phyloP scores from a whole-genome alignment of 2,329 filamentous ascomycete genomes.

The Hymenoscyphus infarciens region DNA sequence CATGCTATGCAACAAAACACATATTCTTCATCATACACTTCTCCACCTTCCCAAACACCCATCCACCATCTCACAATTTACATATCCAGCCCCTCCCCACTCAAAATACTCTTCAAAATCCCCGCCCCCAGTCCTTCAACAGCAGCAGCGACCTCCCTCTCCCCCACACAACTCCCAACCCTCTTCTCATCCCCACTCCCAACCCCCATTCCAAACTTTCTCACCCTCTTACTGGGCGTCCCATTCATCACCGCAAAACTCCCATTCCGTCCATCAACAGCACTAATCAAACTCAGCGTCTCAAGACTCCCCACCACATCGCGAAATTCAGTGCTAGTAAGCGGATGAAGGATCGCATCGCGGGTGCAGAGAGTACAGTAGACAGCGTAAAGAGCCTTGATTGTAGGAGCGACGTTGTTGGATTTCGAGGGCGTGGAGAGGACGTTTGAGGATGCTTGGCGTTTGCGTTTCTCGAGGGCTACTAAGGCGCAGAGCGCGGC shows the following conservation, averaged over 20 bases:
- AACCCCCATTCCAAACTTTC: slow-evolving; percentile 47
- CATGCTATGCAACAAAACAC: neutral
- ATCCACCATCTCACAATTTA: neutral
- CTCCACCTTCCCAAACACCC: neutral
- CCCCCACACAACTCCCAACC: slow-evolving; percentile 74
- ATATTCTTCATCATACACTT: neutral
- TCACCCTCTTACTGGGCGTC: slow-evolving; percentile 68
- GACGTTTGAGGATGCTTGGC: slow-evolving; percentile 45
- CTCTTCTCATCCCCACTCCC: slow-evolving; percentile 68
- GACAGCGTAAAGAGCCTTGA: slow-evolving; percentile 79
- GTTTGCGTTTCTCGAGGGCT: slow-evolving; percentile 75
- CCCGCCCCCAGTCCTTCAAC: slow-evolving; percentile 60
- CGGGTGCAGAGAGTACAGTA: slow-evolving; percentile 80
- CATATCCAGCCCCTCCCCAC: slow-evolving; percentile 39
- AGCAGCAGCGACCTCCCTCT: slow-evolving; percentile 71
- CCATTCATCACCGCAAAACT: slow-evolving; percentile 56
- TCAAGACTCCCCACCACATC: slow-evolving; percentile 90
- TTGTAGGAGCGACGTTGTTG: slow-evolving; percentile 64
- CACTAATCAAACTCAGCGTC: slow-evolving; percentile 75
- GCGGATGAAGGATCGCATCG: slow-evolving; percentile 83
- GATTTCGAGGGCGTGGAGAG: slow-evolving; percentile 58
- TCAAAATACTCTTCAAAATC: slow-evolving; percentile 60
- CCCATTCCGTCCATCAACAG: slow-evolving; percentile 65
- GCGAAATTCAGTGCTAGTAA: slow-evolving; percentile 88
- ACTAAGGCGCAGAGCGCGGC: slow-evolving; percentile 86